These are phyloP conservation scores for Fusarium bulbicola DNA, from an alignment of 2,329 filamentous ascomycete genomes.

Conservation along the genomic window DNA sequence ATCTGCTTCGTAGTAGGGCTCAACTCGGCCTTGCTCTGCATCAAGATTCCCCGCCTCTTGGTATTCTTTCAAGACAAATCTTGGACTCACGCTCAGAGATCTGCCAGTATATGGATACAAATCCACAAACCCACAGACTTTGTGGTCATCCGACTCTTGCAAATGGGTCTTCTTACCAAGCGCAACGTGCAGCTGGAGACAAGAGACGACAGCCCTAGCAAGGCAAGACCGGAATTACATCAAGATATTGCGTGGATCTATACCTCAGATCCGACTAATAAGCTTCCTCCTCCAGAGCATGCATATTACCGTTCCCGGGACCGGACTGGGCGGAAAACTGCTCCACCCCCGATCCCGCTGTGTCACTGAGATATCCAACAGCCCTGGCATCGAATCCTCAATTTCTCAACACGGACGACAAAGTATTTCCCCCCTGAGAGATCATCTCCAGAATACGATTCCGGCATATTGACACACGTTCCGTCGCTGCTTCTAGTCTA, in stretches of 20 bases:
- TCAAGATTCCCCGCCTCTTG: constrained; percentile 6
- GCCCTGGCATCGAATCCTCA: background rate
- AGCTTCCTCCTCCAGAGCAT: constrained; percentile 32
- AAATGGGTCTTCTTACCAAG: constrained; percentile 16
- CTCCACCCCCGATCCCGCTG: constrained; percentile 23
- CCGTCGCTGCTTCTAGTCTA: constrained; percentile 18
- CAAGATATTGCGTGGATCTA: constrained; percentile 23
- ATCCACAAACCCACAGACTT: constrained; percentile 14
- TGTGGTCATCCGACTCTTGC: constrained; percentile 23
- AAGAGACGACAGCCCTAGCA: constrained; percentile 25
- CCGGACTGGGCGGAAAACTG: constrained; percentile 33
- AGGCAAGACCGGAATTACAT: constrained; percentile 10
- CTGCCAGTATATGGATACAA: constrained; percentile 24
- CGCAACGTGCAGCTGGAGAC: background rate
- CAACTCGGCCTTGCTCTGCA: background rate
- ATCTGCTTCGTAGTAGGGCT: background rate
- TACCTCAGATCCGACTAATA: constrained; percentile 34
- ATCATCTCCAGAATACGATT: background rate
- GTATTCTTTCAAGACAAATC: background rate
- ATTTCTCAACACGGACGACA: background rate
- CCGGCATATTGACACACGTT: constrained; percentile 1
- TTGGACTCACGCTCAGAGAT: background rate
- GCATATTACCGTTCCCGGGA: constrained; percentile 32
- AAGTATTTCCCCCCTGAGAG: background rate
- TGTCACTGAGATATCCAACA: constrained; percentile 22